Base-by-base conservation (phyloP, 2,329 filamentous ascomycete species). In the Stagonosporopsis rhizophila region DNA sequence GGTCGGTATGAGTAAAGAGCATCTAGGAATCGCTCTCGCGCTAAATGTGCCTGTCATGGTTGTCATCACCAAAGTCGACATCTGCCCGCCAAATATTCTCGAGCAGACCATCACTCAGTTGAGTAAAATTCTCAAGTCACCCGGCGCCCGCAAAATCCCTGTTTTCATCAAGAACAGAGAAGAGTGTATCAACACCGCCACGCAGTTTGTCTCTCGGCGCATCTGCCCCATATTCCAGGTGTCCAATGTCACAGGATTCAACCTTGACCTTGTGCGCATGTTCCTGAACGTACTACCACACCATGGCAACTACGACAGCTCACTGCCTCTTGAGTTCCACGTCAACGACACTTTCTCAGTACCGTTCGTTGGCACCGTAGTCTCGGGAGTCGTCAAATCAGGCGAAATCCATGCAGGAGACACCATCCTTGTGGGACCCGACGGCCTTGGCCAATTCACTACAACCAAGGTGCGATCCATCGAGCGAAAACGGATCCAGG, bases 321-420 rank as follows among this genome's bases (percentile, higher is more conserved):
- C 91, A 42, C 72, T 91, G 0, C 89, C 93, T 0, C 96, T 98
- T 63, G 95, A 98, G 73, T 97, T 98, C 66, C 89, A 96, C 58
- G 85, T 99, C 62, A 99, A 98, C 72, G 95, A 99, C 74, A 98
- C 92, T 0, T 99, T 98, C 82, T 97, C 93, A 0, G 95, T 99
- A 4, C 95, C 95, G 2, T 96, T 96, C 75, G 92, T 96, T 0
- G 95, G 95, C 12, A 99, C 95, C 0, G 95, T 99, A 0, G 93
- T 99, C 1, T 95, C 91, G 32, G 95, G 95, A 0, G 93, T 99
- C 30, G 88, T 98, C 60, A 96, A 96, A 69, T 81, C 79, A 35
- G 83, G 94, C 0, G 88, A 96, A 1, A 85, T 96, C 15, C 95
- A 98, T 72, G 86, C 91, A 1, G 94, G 94, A n/a, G 95, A 99